Percentiles rank a stretch among this genome's conserved stretches.
phyloP scores from a whole-genome alignment of 2,329 filamentous ascomycete genomes.

The Talaromyces sp. region DNA sequence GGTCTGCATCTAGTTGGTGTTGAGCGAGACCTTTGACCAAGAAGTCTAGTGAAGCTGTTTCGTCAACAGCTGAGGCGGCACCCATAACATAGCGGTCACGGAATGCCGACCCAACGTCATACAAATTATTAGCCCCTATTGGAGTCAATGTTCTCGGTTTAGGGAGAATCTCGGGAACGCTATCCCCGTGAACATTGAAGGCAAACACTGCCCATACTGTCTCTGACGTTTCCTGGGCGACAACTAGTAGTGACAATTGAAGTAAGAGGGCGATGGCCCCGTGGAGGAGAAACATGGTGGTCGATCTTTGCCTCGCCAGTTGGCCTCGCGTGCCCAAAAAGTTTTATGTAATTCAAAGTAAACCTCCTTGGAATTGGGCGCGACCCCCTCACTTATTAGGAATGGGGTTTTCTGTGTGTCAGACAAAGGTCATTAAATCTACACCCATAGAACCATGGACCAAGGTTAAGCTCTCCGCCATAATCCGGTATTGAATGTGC shows the following conservation, averaged over 20 bases:
- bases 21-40: slow-evolving; percentile 43
- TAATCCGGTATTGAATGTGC: slow-evolving; percentile 4
- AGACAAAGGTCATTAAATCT: slow-evolving; percentile 7
- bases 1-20: slow-evolving; percentile 39
- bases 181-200: slow-evolving; percentile 52
- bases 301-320: too few species aligned
- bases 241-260: slow-evolving; percentile 14
- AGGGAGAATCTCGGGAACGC: slow-evolving; percentile 42
- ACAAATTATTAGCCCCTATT: slow-evolving; percentile 52
- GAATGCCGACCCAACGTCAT: slow-evolving; percentile 46
- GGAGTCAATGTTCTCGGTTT: slow-evolving; percentile 42
- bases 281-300: slow-evolving; percentile 2
- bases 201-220: slow-evolving; percentile 47
- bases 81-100: slow-evolving; percentile 48
- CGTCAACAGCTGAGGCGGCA: slow-evolving; percentile 10
- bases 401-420: slow-evolving; percentile 2
- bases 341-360: background rate
- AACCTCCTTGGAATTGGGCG: background rate
- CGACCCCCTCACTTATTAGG: background rate
- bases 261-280: background rate
- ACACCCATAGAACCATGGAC: background rate
- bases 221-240: slow-evolving; percentile 24
- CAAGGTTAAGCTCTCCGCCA: slow-evolving; percentile 5
- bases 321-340: background rate
- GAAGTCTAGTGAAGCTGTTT: slow-evolving; percentile 21